Percentiles rank a stretch among this genome's conserved stretches.
phyloP scores from a whole-genome alignment of 2,329 filamentous ascomycete species.

The Epichloe glyceriae region DNA sequence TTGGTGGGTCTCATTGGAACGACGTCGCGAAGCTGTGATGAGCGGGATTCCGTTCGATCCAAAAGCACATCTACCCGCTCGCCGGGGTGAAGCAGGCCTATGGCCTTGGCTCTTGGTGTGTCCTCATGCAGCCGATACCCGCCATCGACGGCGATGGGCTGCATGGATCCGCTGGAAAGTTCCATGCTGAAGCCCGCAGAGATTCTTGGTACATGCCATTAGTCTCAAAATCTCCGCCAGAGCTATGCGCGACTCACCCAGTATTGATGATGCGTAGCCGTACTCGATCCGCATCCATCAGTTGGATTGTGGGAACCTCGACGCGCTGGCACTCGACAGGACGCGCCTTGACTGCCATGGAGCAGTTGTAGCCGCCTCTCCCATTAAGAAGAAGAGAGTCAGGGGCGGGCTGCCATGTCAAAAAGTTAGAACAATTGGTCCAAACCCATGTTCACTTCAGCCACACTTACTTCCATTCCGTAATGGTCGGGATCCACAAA shows the following conservation, averaged over 20 bases:
- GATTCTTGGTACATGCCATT: neutral
- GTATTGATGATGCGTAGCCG: slow-evolving; percentile 10
- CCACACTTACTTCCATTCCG: slow-evolving; percentile 8
- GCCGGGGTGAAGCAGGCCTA: slow-evolving; percentile 12
- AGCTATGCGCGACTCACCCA: slow-evolving; percentile 2
- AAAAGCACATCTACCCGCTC: slow-evolving; percentile 11
- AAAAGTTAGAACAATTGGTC: slow-evolving; percentile 3
- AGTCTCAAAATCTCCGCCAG: neutral
- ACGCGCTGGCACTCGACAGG: slow-evolving; percentile 7
- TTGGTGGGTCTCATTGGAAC: neutral
- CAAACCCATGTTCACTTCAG: slow-evolving; percentile 6
- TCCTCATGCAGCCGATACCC: slow-evolving; percentile 4
- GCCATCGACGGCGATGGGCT: slow-evolving; percentile 11
- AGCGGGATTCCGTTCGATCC: neutral
- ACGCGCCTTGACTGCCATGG: slow-evolving; percentile 9
- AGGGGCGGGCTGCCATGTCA: slow-evolving; percentile 22
- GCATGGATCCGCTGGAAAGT: slow-evolving; percentile 5
- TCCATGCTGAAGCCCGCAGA: slow-evolving; percentile 5
- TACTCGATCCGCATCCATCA: slow-evolving; percentile 5
- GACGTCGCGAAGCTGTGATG: no score
- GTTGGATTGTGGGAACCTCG: slow-evolving; percentile 3
- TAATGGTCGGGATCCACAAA: slow-evolving; percentile 13
- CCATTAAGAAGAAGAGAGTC: slow-evolving; percentile 29
- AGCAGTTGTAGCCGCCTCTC: slow-evolving; percentile 11
- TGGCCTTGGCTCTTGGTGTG: slow-evolving; percentile 6